Evolutionary conservation across 805 yeast species (phyloP), one percentile per base, ranked within the genome.

Genomic region (Blastobotrys robertii): DNA sequence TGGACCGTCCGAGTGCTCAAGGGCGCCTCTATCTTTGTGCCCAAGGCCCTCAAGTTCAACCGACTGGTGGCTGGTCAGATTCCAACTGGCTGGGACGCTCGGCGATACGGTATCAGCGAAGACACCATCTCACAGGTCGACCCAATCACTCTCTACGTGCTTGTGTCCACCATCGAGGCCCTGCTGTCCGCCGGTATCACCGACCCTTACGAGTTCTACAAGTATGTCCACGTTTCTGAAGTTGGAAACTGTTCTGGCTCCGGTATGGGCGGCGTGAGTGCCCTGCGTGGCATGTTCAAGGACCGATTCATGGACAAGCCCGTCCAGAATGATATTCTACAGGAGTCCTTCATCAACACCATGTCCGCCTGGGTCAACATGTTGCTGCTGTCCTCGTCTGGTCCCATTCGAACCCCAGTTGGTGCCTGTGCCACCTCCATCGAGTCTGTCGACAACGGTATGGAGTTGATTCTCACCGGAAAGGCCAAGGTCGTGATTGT

Each of bases 371-470:
- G 99, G 99, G 97, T 92, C 55, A 92, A 92, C 63, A 92, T 92
- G 99, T 76, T 92, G 73, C 72, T 94, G 63, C 73, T 92, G 49
- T 90, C 97, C 12, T 83, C 97, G 4, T 86, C 97, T 46, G 99
- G 99, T 68, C 99, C 99, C 48, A 87, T 88, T 67, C 88, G 88
- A 76, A 94, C 99, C 25, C 97, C 99, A 42, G 98, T 92, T 44
- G 99, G 95, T 71, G 99, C 99, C 34, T 92, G 99, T 75, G 99
- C 99, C 41, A 92, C 99, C 53, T 92, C 98, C 44, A 83, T 92
- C 48, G 98, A 92, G 72, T 92, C 98, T 50, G 84, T 92, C 52
- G 99, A 92, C 64, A 76, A 77, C 57, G 99, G 97, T 77, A 77
- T 83, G 53, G 98, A 92, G 70, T 85, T 95, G 42, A 87, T 92